Conservation (phyloP, 352 stramenopile genomes). For the Phytopythium cucurbitacearum region DNA sequence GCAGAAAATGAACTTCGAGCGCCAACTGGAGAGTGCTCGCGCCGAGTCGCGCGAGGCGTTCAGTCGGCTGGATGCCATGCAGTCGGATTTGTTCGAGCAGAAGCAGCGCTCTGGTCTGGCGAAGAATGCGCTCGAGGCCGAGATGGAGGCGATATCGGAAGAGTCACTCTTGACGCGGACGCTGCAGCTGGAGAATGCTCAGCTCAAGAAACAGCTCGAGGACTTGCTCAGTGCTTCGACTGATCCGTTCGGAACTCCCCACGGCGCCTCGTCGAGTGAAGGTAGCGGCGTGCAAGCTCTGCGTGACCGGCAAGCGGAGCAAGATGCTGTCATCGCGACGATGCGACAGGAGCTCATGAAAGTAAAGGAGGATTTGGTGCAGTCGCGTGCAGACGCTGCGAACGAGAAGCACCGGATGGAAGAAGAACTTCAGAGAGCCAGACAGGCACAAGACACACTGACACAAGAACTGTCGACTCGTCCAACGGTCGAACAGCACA, state of each 20-base stretch:
- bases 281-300: constrained; percentile 6
- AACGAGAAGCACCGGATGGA: constrained; percentile 30
- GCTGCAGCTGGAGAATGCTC: constrained; percentile 76
- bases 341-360: constrained; percentile 56
- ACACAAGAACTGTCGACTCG: constrained; percentile 37
- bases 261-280: constrained; percentile 2
- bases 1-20: constrained; percentile 72
- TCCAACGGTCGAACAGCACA: constrained; percentile 82
- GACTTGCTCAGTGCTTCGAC: constrained; percentile 40
- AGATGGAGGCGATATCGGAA: constrained; percentile 88
- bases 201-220: constrained; percentile 86
- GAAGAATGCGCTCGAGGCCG: constrained; percentile 58
- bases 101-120: constrained; percentile 73
- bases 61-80: constrained; percentile 82
- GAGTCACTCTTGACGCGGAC: constrained; percentile 74
- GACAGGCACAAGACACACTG: constrained; percentile 27
- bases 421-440: constrained; percentile 22
- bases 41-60: constrained; percentile 60
- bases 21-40: constrained; percentile 54
- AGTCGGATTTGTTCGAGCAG: constrained; percentile 89
- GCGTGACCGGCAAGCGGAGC: constrained; percentile 42
- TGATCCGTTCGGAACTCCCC: background rate
- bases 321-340: constrained; percentile 41
- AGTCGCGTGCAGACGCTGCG: constrained; percentile 12
- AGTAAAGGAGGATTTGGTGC: constrained; percentile 45